These are phyloP conservation scores for Mariannaea elegans DNA, from an alignment of 2,329 filamentous ascomycete species.

Conservation along the genomic window DNA sequence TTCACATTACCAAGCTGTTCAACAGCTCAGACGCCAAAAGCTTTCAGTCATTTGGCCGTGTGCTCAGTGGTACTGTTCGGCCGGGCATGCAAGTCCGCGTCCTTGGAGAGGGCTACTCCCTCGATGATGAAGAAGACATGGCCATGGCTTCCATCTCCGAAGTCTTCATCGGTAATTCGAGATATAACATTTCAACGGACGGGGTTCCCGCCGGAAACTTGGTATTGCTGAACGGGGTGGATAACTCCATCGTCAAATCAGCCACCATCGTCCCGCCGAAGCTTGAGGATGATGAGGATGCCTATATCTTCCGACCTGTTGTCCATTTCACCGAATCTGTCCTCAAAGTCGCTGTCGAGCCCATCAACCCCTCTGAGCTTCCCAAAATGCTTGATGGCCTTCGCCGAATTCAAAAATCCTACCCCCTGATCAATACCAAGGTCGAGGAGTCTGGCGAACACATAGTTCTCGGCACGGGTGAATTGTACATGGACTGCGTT, in stretches of 20 bases:
- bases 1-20: slow-evolving; percentile 94
- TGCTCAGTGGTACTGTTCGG: slow-evolving; percentile 89
- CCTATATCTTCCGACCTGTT: slow-evolving; percentile 93
- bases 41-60: slow-evolving; percentile 89
- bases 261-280: slow-evolving; percentile 86
- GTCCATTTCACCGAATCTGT: slow-evolving; percentile 97
- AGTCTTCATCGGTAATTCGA: slow-evolving; percentile 89
- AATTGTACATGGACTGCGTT: slow-evolving; percentile 99
- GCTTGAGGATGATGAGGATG: slow-evolving; percentile 87
- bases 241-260: slow-evolving; percentile 98
- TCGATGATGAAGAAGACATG: slow-evolving; percentile 99
- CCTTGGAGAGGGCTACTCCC: slow-evolving; percentile 92
- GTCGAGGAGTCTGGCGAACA: slow-evolving; percentile 98
- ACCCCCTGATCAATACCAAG: slow-evolving; percentile 93
- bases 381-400: slow-evolving; percentile 99
- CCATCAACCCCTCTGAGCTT: slow-evolving; percentile 96
- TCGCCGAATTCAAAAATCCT: slow-evolving; percentile 97
- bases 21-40: slow-evolving; percentile 88
- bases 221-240: slow-evolving; percentile 89
- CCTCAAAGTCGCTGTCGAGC: slow-evolving; percentile 96
- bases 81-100: slow-evolving; percentile 87
- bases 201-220: slow-evolving; percentile 94
- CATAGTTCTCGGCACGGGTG: slow-evolving; percentile 91
- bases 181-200: slow-evolving; percentile 91
- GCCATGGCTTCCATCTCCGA: slow-evolving; percentile 82